Evolutionary conservation across 2,329 filamentous ascomycete species (phyloP).

Genomic region (Akanthomyces lecanii): DNA sequence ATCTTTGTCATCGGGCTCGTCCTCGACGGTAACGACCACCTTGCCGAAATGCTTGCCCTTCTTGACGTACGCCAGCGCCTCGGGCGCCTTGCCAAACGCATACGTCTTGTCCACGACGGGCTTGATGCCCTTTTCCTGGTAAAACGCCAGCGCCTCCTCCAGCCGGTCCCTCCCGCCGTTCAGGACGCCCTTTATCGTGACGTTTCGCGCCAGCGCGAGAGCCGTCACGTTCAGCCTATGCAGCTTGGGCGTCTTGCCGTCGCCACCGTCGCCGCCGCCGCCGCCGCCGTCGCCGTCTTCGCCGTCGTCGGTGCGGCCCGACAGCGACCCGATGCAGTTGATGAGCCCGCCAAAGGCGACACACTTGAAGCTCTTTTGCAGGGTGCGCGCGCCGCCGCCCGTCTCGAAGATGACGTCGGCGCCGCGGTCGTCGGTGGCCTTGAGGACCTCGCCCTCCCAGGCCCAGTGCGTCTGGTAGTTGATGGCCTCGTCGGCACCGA

Average conservation of each 20-base stretch:
- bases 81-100: constrained; percentile 40
- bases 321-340: constrained; percentile 46
- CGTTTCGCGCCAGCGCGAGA: constrained; percentile 10
- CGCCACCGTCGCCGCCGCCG: constrained; percentile 16
- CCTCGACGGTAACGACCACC: constrained; percentile 43
- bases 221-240: constrained; percentile 37
- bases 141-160: constrained; percentile 50
- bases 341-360: constrained; percentile 53
- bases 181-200: constrained; percentile 47
- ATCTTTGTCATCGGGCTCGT: background rate
- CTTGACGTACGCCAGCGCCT: constrained; percentile 50
- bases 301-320: constrained; percentile 50
- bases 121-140: constrained; percentile 39
- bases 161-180: constrained; percentile 55
- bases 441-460: constrained; percentile 47
- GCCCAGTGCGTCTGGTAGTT: constrained; percentile 51
- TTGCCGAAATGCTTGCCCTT: constrained; percentile 56
- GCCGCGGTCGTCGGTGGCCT: constrained; percentile 41
- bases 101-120: constrained; percentile 48
- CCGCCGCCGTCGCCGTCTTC: constrained; percentile 25
- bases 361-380: constrained; percentile 49
- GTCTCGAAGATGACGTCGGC: constrained; percentile 54
- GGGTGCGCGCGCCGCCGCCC: constrained; percentile 49
- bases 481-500: constrained; percentile 50
- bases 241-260: constrained; percentile 18